Conservation (phyloP, 371 early-diverging fungal genomes). For the Mortierella sp. region DNA sequence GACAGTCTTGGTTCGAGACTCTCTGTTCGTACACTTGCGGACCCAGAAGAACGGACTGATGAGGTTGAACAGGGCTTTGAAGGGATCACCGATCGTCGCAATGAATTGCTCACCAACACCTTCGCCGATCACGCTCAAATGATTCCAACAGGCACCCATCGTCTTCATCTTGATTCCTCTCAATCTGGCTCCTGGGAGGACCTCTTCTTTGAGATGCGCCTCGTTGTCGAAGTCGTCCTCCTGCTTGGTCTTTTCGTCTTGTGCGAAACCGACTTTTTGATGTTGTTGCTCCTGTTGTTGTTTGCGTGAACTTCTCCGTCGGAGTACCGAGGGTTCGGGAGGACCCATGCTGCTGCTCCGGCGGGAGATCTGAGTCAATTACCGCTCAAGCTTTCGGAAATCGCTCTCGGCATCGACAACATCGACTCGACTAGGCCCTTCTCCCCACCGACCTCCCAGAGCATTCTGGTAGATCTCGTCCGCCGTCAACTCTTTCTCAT, state of each 20-base stretch:
- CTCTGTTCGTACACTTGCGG: conserved; percentile 42
- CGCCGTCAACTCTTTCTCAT: conserved; percentile 16
- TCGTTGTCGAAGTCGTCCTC: conserved; percentile 42
- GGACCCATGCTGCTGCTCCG: conserved; percentile 7
- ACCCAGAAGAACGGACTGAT: conserved; percentile 60
- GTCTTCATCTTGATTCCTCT: conserved; percentile 61
- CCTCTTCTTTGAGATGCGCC: conserved; percentile 17
- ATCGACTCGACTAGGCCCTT: conserved; percentile 45
- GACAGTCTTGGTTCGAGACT: conserved; percentile 39
- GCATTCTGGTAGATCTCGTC: conserved; percentile 42
- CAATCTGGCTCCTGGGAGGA: conserved; percentile 16
- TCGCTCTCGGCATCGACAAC: conserved; percentile 39
- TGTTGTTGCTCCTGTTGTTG: too few species aligned
- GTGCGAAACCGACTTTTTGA: neutral
- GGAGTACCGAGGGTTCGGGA: conserved; percentile 8
- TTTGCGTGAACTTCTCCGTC: conserved; percentile 18
- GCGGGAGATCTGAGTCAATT: conserved; percentile 28
- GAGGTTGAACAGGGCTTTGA: conserved; percentile 23
- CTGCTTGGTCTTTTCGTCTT: conserved; percentile 16
- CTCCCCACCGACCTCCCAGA: conserved; percentile 47
- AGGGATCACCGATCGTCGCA: conserved; percentile 28
- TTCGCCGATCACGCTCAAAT: conserved; percentile 59
- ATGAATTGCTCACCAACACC: conserved; percentile 22
- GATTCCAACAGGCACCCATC: conserved; percentile 65
- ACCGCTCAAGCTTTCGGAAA: conserved; percentile 36